Evolutionary conservation across 345 rosid species (phyloP), one percentile per base, ranked within the genome.

Genomic region (Gossypium bickii): DNA sequence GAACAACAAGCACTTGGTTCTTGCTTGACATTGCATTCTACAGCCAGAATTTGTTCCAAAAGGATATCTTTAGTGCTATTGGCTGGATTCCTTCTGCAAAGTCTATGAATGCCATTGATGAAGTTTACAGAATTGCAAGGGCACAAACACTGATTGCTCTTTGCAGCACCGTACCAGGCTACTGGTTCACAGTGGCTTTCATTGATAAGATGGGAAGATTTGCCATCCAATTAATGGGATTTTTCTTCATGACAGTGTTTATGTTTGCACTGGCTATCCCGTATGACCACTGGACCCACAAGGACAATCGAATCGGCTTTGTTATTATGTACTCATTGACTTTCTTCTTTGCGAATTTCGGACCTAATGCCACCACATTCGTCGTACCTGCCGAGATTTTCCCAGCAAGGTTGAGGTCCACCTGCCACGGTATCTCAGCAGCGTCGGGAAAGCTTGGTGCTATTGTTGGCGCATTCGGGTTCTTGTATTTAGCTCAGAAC

Each of bases 201-300:
- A 92, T 90, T 2, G 96, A 92, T 47, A 76, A 12, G 68, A 89
- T 92, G 0, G 97, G 96, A 55, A 80, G 97, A 74, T 92, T 92
- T 41, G 79, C 90, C 43, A 90, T 92, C 73, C 97, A 92, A 45
- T 51, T 92, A 89, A 90, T 90, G 89, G 96, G 96, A 4, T 92
- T 92, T 84, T 89, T 89, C 88, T 87, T 90, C 85, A 92, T 92
- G 97, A 92, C 96, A 9, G 90, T 92, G 12, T 92, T 92, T 55
- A 92, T 92, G 96, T 92, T 92, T 48, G 93, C 93, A 7, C 67
- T 89, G 2, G 94, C 97, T 13, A 90, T 93, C 60, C 97, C 97
- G 53, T 90, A 93, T 74, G 72, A 93, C 58, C 94, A 88, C 56
- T 90, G 97, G 97, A 88, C 90, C 20, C 97, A 85, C 49, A 87